Evolutionary conservation across 2,329 filamentous ascomycete species (phyloP), one percentile per base, ranked within the genome.

Genomic region (Pseudogymnoascus sp.): DNA sequence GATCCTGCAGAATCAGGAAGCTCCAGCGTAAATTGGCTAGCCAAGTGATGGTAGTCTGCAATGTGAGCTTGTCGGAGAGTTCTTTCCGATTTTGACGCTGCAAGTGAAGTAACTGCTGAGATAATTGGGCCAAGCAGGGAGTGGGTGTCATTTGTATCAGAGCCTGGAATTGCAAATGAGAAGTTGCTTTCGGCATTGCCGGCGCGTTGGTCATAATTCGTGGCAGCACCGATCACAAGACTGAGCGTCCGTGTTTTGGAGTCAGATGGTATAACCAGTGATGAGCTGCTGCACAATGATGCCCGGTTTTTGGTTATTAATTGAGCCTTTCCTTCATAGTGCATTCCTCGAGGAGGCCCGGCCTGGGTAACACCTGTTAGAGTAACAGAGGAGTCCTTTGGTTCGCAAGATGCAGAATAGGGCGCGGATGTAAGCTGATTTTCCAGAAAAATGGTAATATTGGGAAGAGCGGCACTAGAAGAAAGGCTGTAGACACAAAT

Each of bases 141-240:
- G 7, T 48, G 42, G 79, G 42, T 48, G 13, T 48, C 42, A 29
- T 3, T 29, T 48, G 42, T 48, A 29, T 48, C 42, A 9, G 25
- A 48, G 6, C 42, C 42, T 48, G 25, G 25, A 48, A 48, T 48
- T 48, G 12, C 13, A 48, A 48, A 21, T 21, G 21, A 21, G 21
- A 40, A 83, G 9, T 71, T 67, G 62, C 67, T 67, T 13, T 72
- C 72, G 0, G 73, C 70, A 55, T 76, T 80, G 1, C 82, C 81
- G 35, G 78, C 77, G 3, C 72, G 77, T 60, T 78, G 71, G 58
- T 83, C 79, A 61, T 80, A 84, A 62, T 83, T 74, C 1, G 80
- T 82, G 5, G 70, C 74, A 1, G 74, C 77, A 4, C 75, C 75
- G 13, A 82, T 67, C 0, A 82, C 71, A 5, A 83, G 6, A 29